A percentile compares a stretch with the other conserved stretches of the same genome.
Evolutionary conservation across 495 filamentous ascomycete genomes (phyloP).

Genomic region (Lindgomyces ingoldianus): DNA sequence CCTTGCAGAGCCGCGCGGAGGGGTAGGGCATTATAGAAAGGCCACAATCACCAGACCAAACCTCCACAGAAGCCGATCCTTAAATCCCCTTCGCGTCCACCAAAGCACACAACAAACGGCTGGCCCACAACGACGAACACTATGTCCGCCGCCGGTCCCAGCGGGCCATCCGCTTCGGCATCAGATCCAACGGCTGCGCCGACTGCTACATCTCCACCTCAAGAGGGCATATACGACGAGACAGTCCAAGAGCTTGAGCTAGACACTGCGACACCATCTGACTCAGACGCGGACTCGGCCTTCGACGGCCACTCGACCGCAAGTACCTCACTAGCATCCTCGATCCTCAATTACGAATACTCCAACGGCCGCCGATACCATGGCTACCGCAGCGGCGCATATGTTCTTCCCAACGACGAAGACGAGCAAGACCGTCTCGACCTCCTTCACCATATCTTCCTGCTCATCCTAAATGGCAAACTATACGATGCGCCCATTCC

Average conservation of each 20-base stretch:
- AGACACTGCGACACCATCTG: neutral
- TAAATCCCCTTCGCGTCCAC: too few species aligned
- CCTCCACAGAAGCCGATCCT: too few species aligned
- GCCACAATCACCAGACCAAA: too few species aligned
- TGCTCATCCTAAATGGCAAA: slow-evolving; percentile 20
- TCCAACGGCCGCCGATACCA: slow-evolving; percentile 38
- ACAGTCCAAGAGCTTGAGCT: neutral
- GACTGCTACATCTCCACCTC: too few species aligned
- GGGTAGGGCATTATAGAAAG: too few species aligned
- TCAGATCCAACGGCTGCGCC: too few species aligned
- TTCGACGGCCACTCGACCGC: slow-evolving; percentile 27
- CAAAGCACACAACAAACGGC: too few species aligned
- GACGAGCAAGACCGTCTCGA: slow-evolving; percentile 28
- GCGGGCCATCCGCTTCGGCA: too few species aligned
- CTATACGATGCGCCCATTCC: slow-evolving; percentile 32
- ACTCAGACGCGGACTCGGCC: slow-evolving; percentile 29
- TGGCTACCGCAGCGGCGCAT: slow-evolving; percentile 32
- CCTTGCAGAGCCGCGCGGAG: too few species aligned
- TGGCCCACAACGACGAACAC: too few species aligned
- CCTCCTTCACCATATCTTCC: slow-evolving; percentile 33
- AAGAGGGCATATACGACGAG: neutral
- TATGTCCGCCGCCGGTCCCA: too few species aligned
- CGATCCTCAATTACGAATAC: slow-evolving; percentile 33
- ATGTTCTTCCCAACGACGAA: slow-evolving; percentile 27
- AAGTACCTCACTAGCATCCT: slow-evolving; percentile 31